phyloP scores from a whole-genome alignment of 768 basidiomycete species.

The Serpula lacrymans region DNA sequence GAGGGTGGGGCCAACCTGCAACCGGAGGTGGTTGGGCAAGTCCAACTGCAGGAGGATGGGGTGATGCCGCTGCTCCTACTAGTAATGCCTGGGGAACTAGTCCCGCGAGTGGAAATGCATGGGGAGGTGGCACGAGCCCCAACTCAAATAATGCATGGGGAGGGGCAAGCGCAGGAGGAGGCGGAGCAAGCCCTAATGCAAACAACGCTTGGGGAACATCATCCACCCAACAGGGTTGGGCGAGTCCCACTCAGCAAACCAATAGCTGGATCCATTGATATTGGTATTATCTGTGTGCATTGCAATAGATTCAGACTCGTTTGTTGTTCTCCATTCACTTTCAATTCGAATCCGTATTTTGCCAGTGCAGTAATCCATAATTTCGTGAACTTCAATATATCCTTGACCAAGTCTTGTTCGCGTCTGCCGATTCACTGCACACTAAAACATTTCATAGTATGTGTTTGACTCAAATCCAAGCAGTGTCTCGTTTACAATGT shows the following conservation, averaged over 20 bases:
- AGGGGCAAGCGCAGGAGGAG: neutral
- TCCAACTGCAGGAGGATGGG: conserved; percentile 26
- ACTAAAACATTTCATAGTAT: no score
- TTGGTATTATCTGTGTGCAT: no score
- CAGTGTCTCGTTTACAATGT: no score
- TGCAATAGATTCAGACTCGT: no score
- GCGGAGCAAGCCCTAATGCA: conserved; percentile 10
- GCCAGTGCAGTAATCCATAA: no score
- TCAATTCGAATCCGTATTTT: no score
- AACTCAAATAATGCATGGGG: conserved; percentile 6
- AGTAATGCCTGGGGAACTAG: conserved; percentile 23
- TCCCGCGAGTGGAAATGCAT: conserved; percentile 25
- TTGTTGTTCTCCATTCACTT: no score
- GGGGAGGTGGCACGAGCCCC: conserved; percentile 37
- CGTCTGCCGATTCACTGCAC: no score
- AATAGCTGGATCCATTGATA: conserved; percentile 51
- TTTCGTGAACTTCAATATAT: no score
- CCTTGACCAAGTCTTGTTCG: no score
- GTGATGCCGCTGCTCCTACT: no score
- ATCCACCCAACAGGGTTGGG: conserved; percentile 41
- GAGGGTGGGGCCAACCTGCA: conserved; percentile 21
- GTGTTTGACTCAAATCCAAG: no score
- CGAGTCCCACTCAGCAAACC: conserved; percentile 44
- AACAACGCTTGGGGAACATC: conserved; percentile 21
- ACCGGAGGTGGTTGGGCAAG: conserved; percentile 27